Evolutionary conservation across 2,329 filamentous ascomycete genomes (phyloP), one percentile per base, ranked within the genome.

Genomic region (Penicillium sp.): DNA sequence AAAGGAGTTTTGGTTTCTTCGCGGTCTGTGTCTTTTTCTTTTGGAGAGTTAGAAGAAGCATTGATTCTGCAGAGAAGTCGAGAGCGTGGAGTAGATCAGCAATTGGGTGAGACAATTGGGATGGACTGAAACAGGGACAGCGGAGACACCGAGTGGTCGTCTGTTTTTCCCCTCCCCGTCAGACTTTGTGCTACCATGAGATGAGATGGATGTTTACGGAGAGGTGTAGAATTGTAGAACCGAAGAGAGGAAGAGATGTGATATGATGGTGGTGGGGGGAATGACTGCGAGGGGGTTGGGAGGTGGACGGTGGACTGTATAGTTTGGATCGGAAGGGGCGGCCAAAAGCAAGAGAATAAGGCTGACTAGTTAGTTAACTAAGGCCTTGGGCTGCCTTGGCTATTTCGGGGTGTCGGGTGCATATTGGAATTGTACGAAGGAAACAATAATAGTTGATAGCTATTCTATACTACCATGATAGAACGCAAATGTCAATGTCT

Each of bases 81-180:
- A 5, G 26, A 30, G 47, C n/a, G 37, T 44, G 37, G 30, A 42
- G 24, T 10, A 45, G 60, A 61, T 61, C 42, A 61, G 26, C 55
- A 44, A 44, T 19, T 17, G 28, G 50, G 60, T 59, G 56, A 62
- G 53, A 47, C 53, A 55, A 55, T 42, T 24, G 38, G 19, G 38
- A 42, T 37, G 53, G 26, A 55, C 53, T 55, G 53, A 55, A 55
- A 55, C 53, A 44, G 53, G 37, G 42, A 4, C 53, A 28, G 53
- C 35, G 33, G 50, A 37, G 30, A 38, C 50, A 5, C 50, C 30
- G 35, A 53, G 30, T n/a, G 13, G 47, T 12, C 17, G 47, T 12
- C 15, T 30, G 4, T n/a, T 33, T 33, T 50, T 9, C 13, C 22
- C 8, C n/a, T 19, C 22, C 13, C 47, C 17, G 17, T 19, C 26